Evolutionary conservation across 371 early-diverging fungal species (phyloP).

Genomic region (Lichtheimia corymbifera): DNA sequence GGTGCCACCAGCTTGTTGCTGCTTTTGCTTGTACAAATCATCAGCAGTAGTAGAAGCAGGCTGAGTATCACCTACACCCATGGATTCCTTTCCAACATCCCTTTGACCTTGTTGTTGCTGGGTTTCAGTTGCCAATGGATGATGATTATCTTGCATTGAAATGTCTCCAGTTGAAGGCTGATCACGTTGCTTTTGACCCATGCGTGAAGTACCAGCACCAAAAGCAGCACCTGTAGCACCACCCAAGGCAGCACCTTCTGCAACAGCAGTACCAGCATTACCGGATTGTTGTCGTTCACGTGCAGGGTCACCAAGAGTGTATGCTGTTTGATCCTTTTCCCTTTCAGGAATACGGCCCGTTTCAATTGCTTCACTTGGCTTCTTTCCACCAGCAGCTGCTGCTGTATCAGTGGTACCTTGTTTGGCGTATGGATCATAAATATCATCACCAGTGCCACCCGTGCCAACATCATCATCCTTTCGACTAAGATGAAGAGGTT

Average conservation of each 20-base stretch:
- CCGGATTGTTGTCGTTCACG: too few relatives aligned
- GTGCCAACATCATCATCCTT: too few relatives aligned
- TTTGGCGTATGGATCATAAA: too few relatives aligned
- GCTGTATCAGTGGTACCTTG: background rate
- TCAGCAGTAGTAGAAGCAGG: background rate
- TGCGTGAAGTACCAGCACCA: background rate
- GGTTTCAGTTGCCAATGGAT: background rate
- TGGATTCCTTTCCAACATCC: background rate
- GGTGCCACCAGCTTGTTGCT: background rate
- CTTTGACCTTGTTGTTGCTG: background rate
- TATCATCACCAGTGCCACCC: too few relatives aligned
- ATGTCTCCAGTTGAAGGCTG: background rate
- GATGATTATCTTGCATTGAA: background rate
- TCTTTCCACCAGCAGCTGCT: background rate
- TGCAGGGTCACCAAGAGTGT: background rate
- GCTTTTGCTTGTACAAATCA: background rate
- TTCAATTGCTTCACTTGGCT: background rate
- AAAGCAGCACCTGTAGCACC: slow-evolving; percentile 3
- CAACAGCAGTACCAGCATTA: background rate
- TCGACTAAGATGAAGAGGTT: too few relatives aligned
- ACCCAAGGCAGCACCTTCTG: background rate
- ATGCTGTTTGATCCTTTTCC: background rate
- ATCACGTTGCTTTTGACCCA: background rate
- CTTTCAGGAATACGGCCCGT: background rate
- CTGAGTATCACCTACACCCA: background rate